Percentiles rank a stretch among this genome's conserved stretches.
phyloP scores from a whole-genome alignment of 495 filamentous ascomycete genomes.

The Xylaria telfairii region DNA sequence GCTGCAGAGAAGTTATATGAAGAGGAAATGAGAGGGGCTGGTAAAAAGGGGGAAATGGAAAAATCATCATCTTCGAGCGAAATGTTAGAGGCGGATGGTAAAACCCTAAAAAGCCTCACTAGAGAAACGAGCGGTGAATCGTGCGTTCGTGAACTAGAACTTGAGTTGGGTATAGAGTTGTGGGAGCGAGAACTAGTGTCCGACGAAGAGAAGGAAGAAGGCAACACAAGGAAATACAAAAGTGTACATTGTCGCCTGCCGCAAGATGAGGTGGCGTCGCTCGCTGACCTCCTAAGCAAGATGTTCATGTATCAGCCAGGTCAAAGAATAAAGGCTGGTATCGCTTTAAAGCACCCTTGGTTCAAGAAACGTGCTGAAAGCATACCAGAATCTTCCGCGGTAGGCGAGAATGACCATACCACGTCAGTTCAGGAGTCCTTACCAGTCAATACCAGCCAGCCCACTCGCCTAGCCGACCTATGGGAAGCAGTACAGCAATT shows the following conservation, averaged over 20 bases:
- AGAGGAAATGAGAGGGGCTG: background rate
- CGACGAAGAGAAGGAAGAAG: background rate
- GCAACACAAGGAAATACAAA: background rate
- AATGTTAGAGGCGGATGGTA: background rate
- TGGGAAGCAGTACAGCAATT: background rate
- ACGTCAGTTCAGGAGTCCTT: no score
- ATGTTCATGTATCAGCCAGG: background rate
- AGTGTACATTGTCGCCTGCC: background rate
- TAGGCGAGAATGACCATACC: background rate
- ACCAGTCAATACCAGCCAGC: background rate
- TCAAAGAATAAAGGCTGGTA: background rate
- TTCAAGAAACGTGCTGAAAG: background rate
- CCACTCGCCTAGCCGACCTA: background rate
- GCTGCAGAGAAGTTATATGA: background rate
- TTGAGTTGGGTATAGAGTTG: background rate
- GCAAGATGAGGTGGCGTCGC: background rate
- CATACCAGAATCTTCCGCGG: no score
- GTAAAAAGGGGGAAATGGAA: background rate
- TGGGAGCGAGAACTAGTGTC: background rate
- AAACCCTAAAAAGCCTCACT: background rate
- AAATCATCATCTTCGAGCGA: background rate
- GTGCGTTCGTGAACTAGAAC: background rate
- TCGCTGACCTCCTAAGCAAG: background rate
- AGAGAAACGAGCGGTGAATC: background rate
- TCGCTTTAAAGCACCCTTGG: background rate